Conservation (phyloP, 129 eudicot genomes). For the Heracleum sosnowskyi region DNA sequence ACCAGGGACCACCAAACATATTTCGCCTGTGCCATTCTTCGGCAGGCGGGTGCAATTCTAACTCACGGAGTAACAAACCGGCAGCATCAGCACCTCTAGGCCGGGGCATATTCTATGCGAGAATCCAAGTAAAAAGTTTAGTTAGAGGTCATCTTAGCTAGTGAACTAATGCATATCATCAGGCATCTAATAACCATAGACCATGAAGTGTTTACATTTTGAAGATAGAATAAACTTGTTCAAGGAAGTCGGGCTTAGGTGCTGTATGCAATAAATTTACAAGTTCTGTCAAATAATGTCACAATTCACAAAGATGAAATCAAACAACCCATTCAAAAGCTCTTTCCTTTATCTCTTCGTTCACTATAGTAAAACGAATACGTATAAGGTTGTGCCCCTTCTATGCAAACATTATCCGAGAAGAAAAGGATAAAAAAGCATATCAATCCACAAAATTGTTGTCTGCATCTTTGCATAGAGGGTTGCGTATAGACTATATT, state of each 20-base stretch:
- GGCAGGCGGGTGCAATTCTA: constrained; percentile 98
- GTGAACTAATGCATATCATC: background rate
- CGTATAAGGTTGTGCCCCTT: background rate
- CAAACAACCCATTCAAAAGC: background rate
- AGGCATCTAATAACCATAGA: background rate
- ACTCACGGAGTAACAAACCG: constrained; percentile 81
- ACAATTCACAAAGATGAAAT: background rate
- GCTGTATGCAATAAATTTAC: no score
- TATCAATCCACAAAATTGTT: background rate
- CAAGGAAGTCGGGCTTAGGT: background rate
- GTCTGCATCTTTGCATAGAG: background rate
- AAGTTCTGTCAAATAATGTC: background rate
- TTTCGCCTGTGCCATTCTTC: constrained; percentile 97
- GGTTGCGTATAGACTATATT: background rate
- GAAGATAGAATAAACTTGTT: background rate
- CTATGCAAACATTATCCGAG: background rate
- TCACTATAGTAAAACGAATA: background rate
- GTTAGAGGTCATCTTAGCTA: background rate
- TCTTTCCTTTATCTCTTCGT: no score
- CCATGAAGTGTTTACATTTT: background rate
- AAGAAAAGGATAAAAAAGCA: background rate
- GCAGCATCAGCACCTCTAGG: constrained; percentile 99
- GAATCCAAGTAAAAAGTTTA: constrained; percentile 1
- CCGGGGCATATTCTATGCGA: constrained; percentile 85
- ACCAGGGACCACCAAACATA: constrained; percentile 98